These are phyloP conservation scores for Coprinopsis marcescibilis DNA, from an alignment of 768 basidiomycete genomes.

Conservation along the genomic window DNA sequence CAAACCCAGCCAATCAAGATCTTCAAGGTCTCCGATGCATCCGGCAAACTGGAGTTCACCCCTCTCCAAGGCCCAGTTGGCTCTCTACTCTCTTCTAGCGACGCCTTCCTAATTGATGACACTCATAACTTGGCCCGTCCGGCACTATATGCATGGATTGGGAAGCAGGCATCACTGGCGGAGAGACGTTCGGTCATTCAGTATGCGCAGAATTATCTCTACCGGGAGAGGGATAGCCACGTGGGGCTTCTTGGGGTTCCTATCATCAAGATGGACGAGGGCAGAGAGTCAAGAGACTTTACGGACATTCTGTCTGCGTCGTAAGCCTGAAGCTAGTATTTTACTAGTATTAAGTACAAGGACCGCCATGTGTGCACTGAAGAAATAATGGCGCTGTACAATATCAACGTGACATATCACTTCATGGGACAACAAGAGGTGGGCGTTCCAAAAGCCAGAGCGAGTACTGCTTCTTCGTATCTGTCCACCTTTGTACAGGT, in stretches of 20 bases:
- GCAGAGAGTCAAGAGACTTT: conserved; percentile 32
- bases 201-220: conserved; percentile 51
- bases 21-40: conserved; percentile 42
- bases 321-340: too few relatives aligned
- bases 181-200: conserved; percentile 48
- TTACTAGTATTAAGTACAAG: too few relatives aligned
- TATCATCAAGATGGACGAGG: conserved; percentile 51
- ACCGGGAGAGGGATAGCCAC: conserved; percentile 24
- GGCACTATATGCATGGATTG: conserved; percentile 56
- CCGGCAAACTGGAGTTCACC: conserved; percentile 34
- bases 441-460: conserved; percentile 92
- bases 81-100: conserved; percentile 37
- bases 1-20: conserved; percentile 16
- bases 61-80: conserved; percentile 24
- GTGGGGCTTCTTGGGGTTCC: conserved; percentile 28
- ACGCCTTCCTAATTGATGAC: conserved; percentile 49
- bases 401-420: too few relatives aligned
- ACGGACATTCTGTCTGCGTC: background rate
- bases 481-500: conserved; percentile 81
- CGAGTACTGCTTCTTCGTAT: conserved; percentile 64
- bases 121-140: conserved; percentile 29
- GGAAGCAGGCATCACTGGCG: conserved; percentile 38
- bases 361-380: too few relatives aligned
- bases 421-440: too few relatives aligned
- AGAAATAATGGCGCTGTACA: too few relatives aligned